Percentiles rank a stretch among this genome's conserved stretches.
Conservation (phyloP, 495 filamentous ascomycete species). For the Ramalina intermedia region DNA sequence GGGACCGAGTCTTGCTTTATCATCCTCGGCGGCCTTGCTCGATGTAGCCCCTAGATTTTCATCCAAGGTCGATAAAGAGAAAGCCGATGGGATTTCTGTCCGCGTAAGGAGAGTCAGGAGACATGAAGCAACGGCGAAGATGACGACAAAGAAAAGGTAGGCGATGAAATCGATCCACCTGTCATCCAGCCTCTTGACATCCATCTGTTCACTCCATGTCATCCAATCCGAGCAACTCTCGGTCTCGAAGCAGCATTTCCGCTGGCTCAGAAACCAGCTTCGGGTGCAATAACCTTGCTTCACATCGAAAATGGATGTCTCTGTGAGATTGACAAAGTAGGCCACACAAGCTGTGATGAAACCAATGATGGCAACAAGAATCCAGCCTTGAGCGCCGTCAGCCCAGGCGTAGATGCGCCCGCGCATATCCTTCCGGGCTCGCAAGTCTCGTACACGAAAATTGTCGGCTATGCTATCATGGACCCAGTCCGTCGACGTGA, state of each 20-base stretch:
- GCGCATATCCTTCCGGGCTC: constrained; percentile 68
- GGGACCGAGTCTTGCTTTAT: constrained; percentile 24
- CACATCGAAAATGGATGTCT: constrained; percentile 71
- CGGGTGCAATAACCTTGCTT: constrained; percentile 78
- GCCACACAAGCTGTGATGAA: constrained; percentile 74
- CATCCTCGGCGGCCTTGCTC: constrained; percentile 23
- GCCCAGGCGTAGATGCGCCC: constrained; percentile 63
- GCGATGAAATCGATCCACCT: constrained; percentile 58
- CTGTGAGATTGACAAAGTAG: constrained; percentile 78
- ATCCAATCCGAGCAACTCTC: constrained; percentile 53
- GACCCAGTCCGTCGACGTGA: constrained; percentile 97
- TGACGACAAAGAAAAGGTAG: constrained; percentile 55
- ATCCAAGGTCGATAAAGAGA: constrained; percentile 75
- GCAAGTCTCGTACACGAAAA: constrained; percentile 67
- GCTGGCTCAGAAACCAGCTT: constrained; percentile 57
- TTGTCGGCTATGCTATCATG: constrained; percentile 95
- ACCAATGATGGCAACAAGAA: constrained; percentile 82
- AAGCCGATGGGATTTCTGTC: constrained; percentile 78
- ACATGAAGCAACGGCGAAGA: constrained; percentile 63
- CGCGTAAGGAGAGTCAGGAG: constrained; percentile 72
- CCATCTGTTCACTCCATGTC: constrained; percentile 58
- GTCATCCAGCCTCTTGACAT: constrained; percentile 30
- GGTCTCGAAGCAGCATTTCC: constrained; percentile 60
- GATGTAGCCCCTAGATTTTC: constrained; percentile 49
- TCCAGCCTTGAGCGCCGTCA: constrained; percentile 88